A percentile compares a stretch with the other conserved stretches of the same genome.
Conservation (phyloP, 1,139 yeast genomes). For the Hansenula lynferdii region DNA sequence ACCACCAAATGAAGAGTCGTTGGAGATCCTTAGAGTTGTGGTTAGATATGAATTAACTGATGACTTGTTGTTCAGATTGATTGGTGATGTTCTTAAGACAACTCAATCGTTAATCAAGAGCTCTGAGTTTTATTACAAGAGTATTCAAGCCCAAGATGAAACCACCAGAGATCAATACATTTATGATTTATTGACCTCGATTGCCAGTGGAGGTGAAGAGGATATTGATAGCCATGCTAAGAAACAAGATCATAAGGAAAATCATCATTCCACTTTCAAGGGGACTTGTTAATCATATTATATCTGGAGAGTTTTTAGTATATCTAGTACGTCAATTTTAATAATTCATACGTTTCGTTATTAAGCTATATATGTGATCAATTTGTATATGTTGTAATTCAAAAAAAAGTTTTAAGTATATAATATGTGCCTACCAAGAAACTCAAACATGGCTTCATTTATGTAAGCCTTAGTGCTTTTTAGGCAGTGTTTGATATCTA, state of each 20-base stretch:
- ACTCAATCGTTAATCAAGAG: constrained; percentile 49
- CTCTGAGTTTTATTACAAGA: constrained; percentile 29
- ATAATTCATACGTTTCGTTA: no score
- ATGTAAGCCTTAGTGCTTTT: no score
- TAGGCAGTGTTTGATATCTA: no score
- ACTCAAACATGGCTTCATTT: no score
- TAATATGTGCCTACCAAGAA: no score
- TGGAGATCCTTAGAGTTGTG: constrained; percentile 80
- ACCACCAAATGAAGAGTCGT: constrained; percentile 48
- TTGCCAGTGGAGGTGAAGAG: constrained; percentile 33
- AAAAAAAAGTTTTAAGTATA: no score
- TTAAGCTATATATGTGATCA: no score
- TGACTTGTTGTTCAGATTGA: constrained; percentile 67
- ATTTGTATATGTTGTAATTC: no score
- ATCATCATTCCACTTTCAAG: constrained; percentile 42
- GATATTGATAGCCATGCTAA: constrained; percentile 12
- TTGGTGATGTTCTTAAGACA: constrained; percentile 57
- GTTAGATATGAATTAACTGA: constrained; percentile 69
- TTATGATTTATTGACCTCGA: constrained; percentile 31
- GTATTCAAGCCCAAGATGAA: constrained; percentile 14
- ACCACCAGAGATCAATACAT: constrained; percentile 26
- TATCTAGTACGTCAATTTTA: no score
- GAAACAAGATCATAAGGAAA: constrained; percentile 27
- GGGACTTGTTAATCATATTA: constrained; percentile 39
- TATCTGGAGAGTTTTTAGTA: no score